These are phyloP conservation scores for Ormosia semicastrata DNA, from an alignment of 306 rosid genomes.

Conservation along the genomic window DNA sequence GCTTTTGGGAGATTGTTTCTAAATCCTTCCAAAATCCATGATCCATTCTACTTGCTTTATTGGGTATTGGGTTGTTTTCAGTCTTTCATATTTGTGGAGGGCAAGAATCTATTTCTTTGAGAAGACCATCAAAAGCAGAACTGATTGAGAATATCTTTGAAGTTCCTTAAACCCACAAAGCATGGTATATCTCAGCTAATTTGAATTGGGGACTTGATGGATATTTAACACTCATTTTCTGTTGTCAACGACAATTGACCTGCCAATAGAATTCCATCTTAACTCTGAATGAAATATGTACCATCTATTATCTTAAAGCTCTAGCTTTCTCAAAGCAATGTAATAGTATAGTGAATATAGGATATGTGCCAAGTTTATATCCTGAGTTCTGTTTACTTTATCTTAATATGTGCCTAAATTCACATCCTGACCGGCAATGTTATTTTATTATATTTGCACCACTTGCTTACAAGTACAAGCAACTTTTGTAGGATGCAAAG, in stretches of 20 bases:
- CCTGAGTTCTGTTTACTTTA: background rate
- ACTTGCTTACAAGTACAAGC: constrained; percentile 10
- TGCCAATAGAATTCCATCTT: background rate
- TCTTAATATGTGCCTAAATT: constrained; percentile 14
- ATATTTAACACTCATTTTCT: background rate
- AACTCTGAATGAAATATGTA: background rate
- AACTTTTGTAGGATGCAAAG: constrained; percentile 65
- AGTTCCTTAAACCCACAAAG: background rate
- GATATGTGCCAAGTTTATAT: background rate
- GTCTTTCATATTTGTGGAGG: constrained; percentile 4
- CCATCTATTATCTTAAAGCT: background rate
- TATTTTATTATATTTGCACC: constrained; percentile 25
- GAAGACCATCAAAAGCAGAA: constrained; percentile 7
- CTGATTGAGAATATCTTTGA: background rate
- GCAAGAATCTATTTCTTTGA: background rate
- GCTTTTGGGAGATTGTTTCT: background rate
- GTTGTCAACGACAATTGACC: background rate
- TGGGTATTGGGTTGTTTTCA: background rate
- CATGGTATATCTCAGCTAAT: background rate
- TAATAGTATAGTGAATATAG: background rate
- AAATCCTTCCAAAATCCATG: background rate
- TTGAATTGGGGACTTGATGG: background rate
- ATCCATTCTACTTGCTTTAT: background rate
- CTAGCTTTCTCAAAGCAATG: constrained; percentile 11
- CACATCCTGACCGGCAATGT: background rate